Base-by-base conservation (phyloP, 768 basidiomycete genomes). In the Boletus subcaerulescens region DNA sequence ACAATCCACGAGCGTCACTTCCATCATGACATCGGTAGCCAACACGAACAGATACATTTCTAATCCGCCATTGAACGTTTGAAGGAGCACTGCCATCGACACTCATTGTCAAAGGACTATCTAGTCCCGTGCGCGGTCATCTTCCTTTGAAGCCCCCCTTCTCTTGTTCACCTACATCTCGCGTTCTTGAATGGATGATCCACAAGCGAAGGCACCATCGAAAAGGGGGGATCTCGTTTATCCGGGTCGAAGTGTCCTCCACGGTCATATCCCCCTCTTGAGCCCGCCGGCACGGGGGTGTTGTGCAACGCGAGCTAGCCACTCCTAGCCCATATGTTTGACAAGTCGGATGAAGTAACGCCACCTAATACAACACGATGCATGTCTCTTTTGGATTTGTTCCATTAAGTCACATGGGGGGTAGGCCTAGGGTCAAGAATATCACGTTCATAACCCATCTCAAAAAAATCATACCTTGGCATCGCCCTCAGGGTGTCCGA, bases 401-500 rank as follows among this genome's bases (percentile, higher is more conserved):
- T 1, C 26, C 26, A 26, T 26, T 9, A 26, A 26, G 26, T 26
- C 26, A 26, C 26, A 26, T 26, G 26, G 26, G 26, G 26, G 24
- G 24, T 26, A 26, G 6, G 8, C 26, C 26, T 26, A 26, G 26
- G 26, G 26, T 26, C 26, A 7, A 26, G 26, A 26, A 26, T 26
- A 26, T 26, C 26, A 26, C 8, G 26, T 26, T 26, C 26, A 9
- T 9, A 8, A 13, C 2, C 13, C 31, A 22, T 15, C 20, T 20
- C 12, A 33, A 14, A 38, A 36, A n/a, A 1, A 31, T 38, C 40
- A 35, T 7, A 20, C 31, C 6, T 12, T 20, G 18, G 18, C 40
- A 26, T 20, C 24, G 14, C 44, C 24, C 17, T 41, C 22, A 12
- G 53, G 53, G 53, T 55, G 48, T 55, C 53, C 48, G 53, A 55